Evolutionary conservation across 495 filamentous ascomycete species (phyloP).

Genomic region (Penicillium herquei): DNA sequence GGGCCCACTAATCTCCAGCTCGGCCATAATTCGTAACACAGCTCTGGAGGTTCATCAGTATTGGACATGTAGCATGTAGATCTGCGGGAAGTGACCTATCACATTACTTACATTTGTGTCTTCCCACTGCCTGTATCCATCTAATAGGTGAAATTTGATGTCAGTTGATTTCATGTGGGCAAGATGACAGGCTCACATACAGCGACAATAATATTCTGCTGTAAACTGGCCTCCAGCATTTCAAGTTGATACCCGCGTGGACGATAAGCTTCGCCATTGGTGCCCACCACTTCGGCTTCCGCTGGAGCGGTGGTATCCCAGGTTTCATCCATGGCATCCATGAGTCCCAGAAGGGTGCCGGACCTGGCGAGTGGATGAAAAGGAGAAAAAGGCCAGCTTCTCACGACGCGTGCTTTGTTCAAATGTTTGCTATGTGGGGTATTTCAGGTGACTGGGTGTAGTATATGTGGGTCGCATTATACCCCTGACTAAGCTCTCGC

Average conservation of each 20-base stretch:
- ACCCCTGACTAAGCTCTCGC: no score
- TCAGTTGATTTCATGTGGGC: background rate
- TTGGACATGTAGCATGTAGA: background rate
- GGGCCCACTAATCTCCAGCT: constrained; percentile 62
- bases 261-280: constrained; percentile 20
- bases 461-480: no score
- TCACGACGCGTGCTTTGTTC: background rate
- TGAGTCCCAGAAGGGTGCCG: background rate
- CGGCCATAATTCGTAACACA: constrained; percentile 69
- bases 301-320: background rate
- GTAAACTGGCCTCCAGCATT: constrained; percentile 83
- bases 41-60: constrained; percentile 52
- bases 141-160: constrained; percentile 32
- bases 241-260: constrained; percentile 82
- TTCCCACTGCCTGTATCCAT: constrained; percentile 96
- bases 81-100: no score
- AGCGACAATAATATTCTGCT: constrained; percentile 78
- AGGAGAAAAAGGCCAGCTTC: background rate
- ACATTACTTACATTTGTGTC: constrained; percentile 73
- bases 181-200: constrained; percentile 48
- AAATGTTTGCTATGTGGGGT: background rate
- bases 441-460: no score
- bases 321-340: constrained; percentile 9
- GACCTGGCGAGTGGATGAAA: background rate
- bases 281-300: background rate